Evolutionary conservation across 352 stramenopile species (phyloP), one percentile per base, ranked within the genome.

Genomic region (Blastocystis sp.): DNA sequence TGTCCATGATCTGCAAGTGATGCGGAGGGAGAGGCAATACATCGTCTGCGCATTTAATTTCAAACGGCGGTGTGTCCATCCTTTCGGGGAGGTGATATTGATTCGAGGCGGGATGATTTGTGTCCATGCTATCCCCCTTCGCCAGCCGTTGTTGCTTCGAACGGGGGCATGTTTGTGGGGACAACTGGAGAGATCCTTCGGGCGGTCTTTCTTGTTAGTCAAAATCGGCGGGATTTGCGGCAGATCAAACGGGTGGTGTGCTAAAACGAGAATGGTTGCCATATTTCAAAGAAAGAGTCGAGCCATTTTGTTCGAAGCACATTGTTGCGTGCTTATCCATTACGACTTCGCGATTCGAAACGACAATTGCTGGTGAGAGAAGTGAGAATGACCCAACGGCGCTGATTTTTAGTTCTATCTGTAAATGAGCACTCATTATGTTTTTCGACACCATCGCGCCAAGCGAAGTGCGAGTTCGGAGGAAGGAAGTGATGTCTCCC

Each of bases 1-100:
- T 84, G 17, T 84, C 74, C 11, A 84, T 84, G 48, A 84, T n/a
- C 74, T 84, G 59, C n/a, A 43, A 19, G 19, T 84, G 7, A 48
- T 1, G 38, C 74, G 11, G 48, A 34, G 42, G 28, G 10, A 1
- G 4, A 45, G 48, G 34, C 4, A 28, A 14, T 45, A 84, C 74
- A 24, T 84, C 74, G 48, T 84, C 74, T 52, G 45, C 3, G 48
- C 74, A 84, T 28, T 54, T 40, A 70, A 84, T 62, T 24, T 84
- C 74, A 21, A 84, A 2, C 21, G 74, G 74, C 24, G 74, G 74
- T 6, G 52, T 84, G 17, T 84, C 74, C 74, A 84, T 84, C 9
- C n/a, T 9, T 52, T 19, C 52, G 60, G 69, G 43, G 34, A 70
- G 28, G 28, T 34, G 28, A 34, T 0, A 34, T 34, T 66, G 28